Percentiles rank a stretch among this genome's conserved stretches.
phyloP scores from a whole-genome alignment of 441 rosid species.

The Syzygium malaccense region DNA sequence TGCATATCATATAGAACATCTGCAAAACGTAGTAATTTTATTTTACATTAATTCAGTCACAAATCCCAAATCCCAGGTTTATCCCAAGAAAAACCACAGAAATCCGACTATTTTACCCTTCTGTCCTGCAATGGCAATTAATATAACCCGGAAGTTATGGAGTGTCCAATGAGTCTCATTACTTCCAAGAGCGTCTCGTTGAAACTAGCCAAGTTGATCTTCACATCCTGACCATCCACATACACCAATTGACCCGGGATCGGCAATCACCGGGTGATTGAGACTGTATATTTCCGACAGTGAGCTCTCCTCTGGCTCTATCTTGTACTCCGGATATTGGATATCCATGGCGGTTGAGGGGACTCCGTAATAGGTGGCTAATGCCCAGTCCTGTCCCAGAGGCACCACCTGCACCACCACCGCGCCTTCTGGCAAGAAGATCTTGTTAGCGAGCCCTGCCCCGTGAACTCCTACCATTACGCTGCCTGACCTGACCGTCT shows the following conservation, averaged over 20 bases:
- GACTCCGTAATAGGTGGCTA: conserved; percentile 9
- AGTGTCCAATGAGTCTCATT: conserved; percentile 1
- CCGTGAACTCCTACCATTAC: conserved; percentile 27
- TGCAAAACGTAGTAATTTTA: too few relatives aligned
- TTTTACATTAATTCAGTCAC: neutral
- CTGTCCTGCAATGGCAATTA: neutral
- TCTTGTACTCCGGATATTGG: conserved; percentile 19
- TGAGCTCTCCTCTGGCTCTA: conserved; percentile 26
- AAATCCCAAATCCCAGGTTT: neutral
- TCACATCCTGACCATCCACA: neutral
- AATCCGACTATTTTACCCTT: neutral
- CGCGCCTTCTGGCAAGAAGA: conserved; percentile 16
- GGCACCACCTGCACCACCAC: conserved; percentile 26
- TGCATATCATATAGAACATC: neutral
- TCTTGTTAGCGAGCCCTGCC: conserved; percentile 27
- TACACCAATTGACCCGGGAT: neutral
- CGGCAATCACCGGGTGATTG: conserved; percentile 13
- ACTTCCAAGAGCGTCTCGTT: conserved; percentile 15
- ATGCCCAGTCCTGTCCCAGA: conserved; percentile 26
- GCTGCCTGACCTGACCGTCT: conserved; percentile 10
- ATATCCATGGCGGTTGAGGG: conserved; percentile 23
- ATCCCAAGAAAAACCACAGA: neutral
- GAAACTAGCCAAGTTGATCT: conserved; percentile 1
- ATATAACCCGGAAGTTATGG: neutral
- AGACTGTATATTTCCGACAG: conserved; percentile 8